phyloP scores from a whole-genome alignment of 1,284 basidiomycete genomes.

The Pascua guehoae region DNA sequence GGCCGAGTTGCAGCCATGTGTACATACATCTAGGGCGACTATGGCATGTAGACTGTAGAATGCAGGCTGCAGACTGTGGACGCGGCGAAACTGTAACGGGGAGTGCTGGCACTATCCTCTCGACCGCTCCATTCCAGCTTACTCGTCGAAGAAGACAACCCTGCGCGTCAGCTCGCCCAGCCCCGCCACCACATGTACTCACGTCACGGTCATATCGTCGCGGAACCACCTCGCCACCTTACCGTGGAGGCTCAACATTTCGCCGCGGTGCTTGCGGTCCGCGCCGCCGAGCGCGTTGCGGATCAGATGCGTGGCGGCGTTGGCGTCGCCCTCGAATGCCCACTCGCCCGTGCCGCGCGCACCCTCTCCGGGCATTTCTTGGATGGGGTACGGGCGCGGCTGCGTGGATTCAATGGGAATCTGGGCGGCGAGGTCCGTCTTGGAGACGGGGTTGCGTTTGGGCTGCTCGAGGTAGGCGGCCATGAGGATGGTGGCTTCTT shows the following conservation, averaged over 20 bases:
- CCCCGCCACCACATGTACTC: slow-evolving; percentile 51
- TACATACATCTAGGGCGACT: too few relatives aligned
- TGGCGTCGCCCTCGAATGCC: slow-evolving; percentile 77
- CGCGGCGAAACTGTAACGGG: background rate
- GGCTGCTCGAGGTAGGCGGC: slow-evolving; percentile 75
- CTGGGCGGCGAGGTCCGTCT: slow-evolving; percentile 27
- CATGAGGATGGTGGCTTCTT: slow-evolving; percentile 87
- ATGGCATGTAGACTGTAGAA: too few relatives aligned
- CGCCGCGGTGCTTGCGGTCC: slow-evolving; percentile 63
- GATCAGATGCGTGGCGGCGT: slow-evolving; percentile 85
- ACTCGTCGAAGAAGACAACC: slow-evolving; percentile 31
- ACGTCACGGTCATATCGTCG: slow-evolving; percentile 88
- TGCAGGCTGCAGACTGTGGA: background rate
- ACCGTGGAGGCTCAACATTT: slow-evolving; percentile 78
- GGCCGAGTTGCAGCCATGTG: too few relatives aligned
- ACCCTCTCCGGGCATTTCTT: slow-evolving; percentile 30
- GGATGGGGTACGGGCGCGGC: slow-evolving; percentile 39
- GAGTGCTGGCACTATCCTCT: background rate
- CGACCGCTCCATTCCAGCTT: background rate
- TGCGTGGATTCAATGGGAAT: slow-evolving; percentile 22
- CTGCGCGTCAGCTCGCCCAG: slow-evolving; percentile 6
- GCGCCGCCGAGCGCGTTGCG: slow-evolving; percentile 91
- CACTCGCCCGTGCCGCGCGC: slow-evolving; percentile 52
- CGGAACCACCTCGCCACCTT: slow-evolving; percentile 73
- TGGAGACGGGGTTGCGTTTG: slow-evolving; percentile 42